Evolutionary conservation across 202 grass and related monocot species (phyloP), one percentile per base, ranked within the genome.

Genomic region (Carex arenaria): DNA sequence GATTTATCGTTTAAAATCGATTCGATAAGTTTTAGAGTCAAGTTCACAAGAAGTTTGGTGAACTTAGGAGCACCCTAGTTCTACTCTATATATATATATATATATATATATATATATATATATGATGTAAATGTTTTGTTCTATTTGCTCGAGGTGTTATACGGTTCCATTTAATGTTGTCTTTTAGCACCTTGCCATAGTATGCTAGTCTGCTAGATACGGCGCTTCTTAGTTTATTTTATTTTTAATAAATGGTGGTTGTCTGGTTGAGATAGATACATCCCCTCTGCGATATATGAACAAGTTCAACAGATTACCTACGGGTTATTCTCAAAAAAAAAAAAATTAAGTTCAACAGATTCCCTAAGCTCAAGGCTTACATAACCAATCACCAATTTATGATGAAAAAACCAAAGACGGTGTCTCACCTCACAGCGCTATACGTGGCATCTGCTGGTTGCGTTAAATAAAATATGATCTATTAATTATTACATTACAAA

Each of bases 331-430:
- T n/a, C n/a, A n/a, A n/a, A n/a, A n/a, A n/a, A n/a, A n/a, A n/a
- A n/a, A n/a, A n/a, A n/a, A n/a, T n/a, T n/a, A 82, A 82, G 9
- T 31, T 53, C 6, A 6, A 82, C 55, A 66, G 80, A 82, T 82
- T 66, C 64, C 80, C 64, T 51, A 56, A 64, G 53, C 14, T 38
- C 53, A 19, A 78, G n/a, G 51, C 71, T 30, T 49, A 22, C 10
- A 23, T 3, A 32, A 80, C 36, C 78, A 26, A 81, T 65, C n/a
- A 81, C 4, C 64, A 30, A 82, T 31, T 82, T 9, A 67, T 19
- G 13, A 82, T 31, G 13, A 18, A 71, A 47, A 62, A 82, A 64
- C 34, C 18, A 67, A 67, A 38, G 11, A 82, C 11, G 7, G 45
- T 82, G 28, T 66, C 15, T 42, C 14, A 19, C 15, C 31, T 68